Evolutionary conservation across 345 rosid genomes (phyloP), one percentile per base, ranked within the genome.

Genomic region (Hibiscus trionum): DNA sequence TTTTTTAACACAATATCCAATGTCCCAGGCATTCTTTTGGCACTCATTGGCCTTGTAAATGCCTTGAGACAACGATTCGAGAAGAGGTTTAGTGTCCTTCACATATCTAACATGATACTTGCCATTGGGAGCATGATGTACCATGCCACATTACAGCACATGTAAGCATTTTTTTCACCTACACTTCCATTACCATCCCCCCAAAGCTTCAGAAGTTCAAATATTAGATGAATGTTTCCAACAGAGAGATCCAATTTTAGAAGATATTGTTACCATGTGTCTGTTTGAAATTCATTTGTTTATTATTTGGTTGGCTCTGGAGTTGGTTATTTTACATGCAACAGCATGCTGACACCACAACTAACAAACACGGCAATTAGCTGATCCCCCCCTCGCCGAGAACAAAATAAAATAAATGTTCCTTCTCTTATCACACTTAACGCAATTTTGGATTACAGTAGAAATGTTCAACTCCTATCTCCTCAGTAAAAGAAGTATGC

Each of bases 91-190:
- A 89, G 90, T 72, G 68, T 95, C 63, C 97, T 95, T 74, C 96
- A 95, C 82, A 73, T 95, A 21, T 95, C 98, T 6, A 95, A 95
- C 78, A 87, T 95, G 86, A 81, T 86, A 55, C 97, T 95, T 68
- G 90, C 88, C 76, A 87, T 95, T 16, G 98, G 99, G 66, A 95
- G 99, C 83, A 86, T 95, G 96, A 78, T 91, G 50, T 91, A 88
- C 82, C 99, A 93, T 75, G 87, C 93, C 76, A 85, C 96, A 0
- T 74, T 95, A 81, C 98, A 84, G 63, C 87, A 77, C 57, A 74
- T 89, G 99, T 95, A 82, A 85, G 96, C 85, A 61, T 56, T 17
- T 16, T 58, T 58, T 49, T 57, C 47, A 4, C 19, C 14, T 35
- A 16, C 42, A 24, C 4, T 9, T 60, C 57, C n/a, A 10, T 60